Evolutionary conservation across 768 basidiomycete genomes (phyloP), one percentile per base, ranked within the genome.

Genomic region (Tricholoma furcatifolium): DNA sequence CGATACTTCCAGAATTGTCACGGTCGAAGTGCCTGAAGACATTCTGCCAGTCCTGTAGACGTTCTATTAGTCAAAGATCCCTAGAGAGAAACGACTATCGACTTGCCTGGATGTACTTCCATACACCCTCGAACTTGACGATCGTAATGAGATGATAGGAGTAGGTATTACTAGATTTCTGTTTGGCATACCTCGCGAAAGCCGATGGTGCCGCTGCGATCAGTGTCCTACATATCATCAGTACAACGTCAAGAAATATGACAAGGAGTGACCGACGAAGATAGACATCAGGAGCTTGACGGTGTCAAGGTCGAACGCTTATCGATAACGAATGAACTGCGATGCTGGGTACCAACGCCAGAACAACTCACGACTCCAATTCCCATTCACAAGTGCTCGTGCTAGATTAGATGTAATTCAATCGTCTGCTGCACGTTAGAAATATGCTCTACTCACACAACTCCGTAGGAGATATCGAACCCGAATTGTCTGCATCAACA

Each of bases 221-320:
- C 84, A 2, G 79, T 79, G 58, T 93, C 91, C 76, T 79, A 54
- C 11, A 43, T 10, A 9, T 7, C 1, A 34, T 44, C 15, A 45
- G 40, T 30, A 23, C n/a, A 44, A 14, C 2, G 4, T 10, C 30
- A 34, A 27, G n/a, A 41, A 4, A 6, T 6, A 43, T 21, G 12
- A 18, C 10, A 20, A 27, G n/a, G 20, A 2, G 2, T 48, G 18
- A 66, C 85, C 61, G 50, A 89, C 89, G 67, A 93, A 93, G 56
- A 93, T 81, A 21, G 76, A 76, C 85, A 93, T 91, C 56, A 92
- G 74, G 31, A 92, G 76, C 73, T 90, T 91, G 67, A 92, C 87
- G 21, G 91, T 93, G 62, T 92, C 91, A 50, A 89, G 71, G 70
- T 92, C 91, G 62, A 93, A 93, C 5, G 85, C 89, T 90, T 49